Base-by-base conservation (phyloP, 2,329 filamentous ascomycete species). In the Diaporthe citriasiana region DNA sequence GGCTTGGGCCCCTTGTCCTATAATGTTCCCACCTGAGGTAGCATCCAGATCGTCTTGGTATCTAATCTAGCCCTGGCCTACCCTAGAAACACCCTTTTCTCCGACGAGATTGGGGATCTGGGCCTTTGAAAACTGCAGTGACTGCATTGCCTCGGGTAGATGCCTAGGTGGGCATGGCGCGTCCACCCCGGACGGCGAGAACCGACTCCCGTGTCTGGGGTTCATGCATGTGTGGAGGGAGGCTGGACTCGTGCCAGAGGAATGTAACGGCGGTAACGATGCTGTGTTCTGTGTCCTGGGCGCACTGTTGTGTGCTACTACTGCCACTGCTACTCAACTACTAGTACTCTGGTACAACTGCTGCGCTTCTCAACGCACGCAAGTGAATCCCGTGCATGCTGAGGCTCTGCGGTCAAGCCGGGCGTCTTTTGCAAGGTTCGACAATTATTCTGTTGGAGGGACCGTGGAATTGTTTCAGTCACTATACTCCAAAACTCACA, bases 31-130 rank as follows among this genome's bases (percentile, higher is more conserved):
- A n/a, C 42, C 9, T n/a, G 19, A 2, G 10, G 42, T 45, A 66
- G 60, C 60, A 51, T n/a, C 27, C 19, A 47, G 17, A 17, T 33
- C 12, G 27, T 51, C 60, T 66, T 51, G 40, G 59, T 63, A 63
- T 22, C 1, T 55, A 30, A n/a, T n/a, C 35, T 27, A 42, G 13
- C 17, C 27, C 45, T 6, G 25, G 51, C 25, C 13, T 6, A 9
- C 45, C 22, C 45, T 50, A n/a, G 10, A n/a, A 0, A 33, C 42
- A 33, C 59, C 59, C 59, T 65, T 65, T 65, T 47, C 42, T 65
- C 59, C 59, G 59, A 65, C 42, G 27, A 65, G 9, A 47, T 47
- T 22, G 27, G 59, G 27, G 40, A 15, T 10, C 59, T 47, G 27
- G 40, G n/a, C 22, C 42, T n/a, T 33, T 19, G 25, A 12, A 12